These are phyloP conservation scores for Ceratobasidium sp. DNA, from an alignment of 1,284 basidiomycete species.

Conservation along the genomic window DNA sequence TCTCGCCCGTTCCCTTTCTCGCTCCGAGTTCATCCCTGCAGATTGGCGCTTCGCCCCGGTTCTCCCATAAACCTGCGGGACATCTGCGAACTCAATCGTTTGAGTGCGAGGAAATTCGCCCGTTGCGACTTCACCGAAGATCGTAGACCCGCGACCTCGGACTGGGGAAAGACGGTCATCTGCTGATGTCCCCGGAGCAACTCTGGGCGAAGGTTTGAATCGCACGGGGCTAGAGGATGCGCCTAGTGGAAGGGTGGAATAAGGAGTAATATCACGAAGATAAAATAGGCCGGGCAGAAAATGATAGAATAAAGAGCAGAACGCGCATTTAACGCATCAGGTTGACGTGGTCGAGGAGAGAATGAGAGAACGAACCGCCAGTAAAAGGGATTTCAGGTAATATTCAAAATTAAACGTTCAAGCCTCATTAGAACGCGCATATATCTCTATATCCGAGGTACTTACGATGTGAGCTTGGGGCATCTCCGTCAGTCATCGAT, in stretches of 20 bases:
- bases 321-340: background rate
- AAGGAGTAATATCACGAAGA: background rate
- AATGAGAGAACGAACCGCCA: background rate
- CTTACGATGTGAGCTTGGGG: conserved; percentile 17
- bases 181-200: background rate
- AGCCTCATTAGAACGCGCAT: background rate
- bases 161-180: conserved; percentile 47
- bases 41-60: conserved; percentile 48
- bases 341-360: background rate
- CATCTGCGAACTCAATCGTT: conserved; percentile 68
- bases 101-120: conserved; percentile 63
- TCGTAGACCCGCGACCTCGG: conserved; percentile 36
- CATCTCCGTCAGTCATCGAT: conserved; percentile 12
- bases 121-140: conserved; percentile 13
- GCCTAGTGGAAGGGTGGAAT: conserved; percentile 4
- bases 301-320: background rate
- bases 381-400: no score
- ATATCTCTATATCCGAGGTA: background rate
- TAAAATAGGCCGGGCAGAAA: background rate
- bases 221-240: conserved; percentile 38
- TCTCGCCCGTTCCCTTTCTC: conserved; percentile 49
- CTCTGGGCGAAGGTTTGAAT: conserved; percentile 36
- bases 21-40: conserved; percentile 56
- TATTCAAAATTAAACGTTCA: no score
- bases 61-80: conserved; percentile 50